phyloP scores from a whole-genome alignment of 306 rosid genomes.

The Dryas octopetala region DNA sequence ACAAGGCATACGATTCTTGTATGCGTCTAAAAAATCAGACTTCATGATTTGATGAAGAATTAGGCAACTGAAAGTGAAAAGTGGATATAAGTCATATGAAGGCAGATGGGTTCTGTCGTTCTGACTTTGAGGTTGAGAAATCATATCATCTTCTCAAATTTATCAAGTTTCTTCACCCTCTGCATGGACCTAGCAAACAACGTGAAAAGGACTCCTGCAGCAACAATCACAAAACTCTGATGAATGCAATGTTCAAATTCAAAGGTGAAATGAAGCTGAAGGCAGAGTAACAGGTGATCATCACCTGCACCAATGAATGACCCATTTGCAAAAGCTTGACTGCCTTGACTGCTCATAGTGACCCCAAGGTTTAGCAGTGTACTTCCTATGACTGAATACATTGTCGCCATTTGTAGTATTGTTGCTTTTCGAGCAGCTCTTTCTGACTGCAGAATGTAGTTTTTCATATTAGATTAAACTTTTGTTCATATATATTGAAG shows the following conservation, averaged over 20 bases:
- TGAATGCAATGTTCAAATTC: neutral
- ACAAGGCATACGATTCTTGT: constrained; percentile 20
- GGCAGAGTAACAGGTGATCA: neutral
- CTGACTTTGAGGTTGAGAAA: constrained; percentile 6
- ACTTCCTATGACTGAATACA: constrained; percentile 80
- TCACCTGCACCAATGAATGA: constrained; percentile 89
- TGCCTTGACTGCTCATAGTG: constrained; percentile 74
- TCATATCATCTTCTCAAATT: constrained; percentile 74
- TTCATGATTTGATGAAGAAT: neutral
- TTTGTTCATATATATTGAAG: neutral
- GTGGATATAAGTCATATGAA: neutral
- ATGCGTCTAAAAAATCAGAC: constrained; percentile 12
- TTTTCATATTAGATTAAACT: constrained; percentile 2
- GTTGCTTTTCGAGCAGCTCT: constrained; percentile 92
- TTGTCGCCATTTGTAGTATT: constrained; percentile 77
- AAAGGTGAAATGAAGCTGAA: neutral
- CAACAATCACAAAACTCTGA: constrained; percentile 7
- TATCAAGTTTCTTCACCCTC: constrained; percentile 70
- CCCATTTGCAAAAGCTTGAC: constrained; percentile 63
- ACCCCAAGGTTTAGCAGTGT: constrained; percentile 81
- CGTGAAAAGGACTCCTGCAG: constrained; percentile 65
- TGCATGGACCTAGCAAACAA: constrained; percentile 68
- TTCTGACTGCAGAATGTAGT: constrained; percentile 59
- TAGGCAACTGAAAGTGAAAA: neutral
- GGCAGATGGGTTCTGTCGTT: neutral